Base-by-base conservation (phyloP, 108 stramenopile species). In the Skeletonema grethae region DNA sequence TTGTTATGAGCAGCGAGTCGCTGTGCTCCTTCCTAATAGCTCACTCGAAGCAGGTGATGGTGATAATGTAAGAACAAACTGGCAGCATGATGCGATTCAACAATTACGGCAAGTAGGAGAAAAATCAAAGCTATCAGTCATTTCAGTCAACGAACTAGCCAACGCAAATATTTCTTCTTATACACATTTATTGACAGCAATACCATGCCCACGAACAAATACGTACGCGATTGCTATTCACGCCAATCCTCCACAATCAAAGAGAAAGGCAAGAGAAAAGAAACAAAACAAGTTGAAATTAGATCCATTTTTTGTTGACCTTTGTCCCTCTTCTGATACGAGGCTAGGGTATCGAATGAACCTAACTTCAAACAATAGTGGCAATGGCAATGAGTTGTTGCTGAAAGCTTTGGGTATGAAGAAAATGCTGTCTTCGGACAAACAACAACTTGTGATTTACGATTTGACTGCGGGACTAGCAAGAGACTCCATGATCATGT, bases 391-490 rank as follows among this genome's bases (percentile, higher is more conserved):
- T 8, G 90, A 91, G 57, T 31, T 91, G 50, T 76, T 91, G 34
- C 34, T 91, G 20, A 86, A 83, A 43, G 90, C 90, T 6, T 65
- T 86, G 55, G 82, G 82, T 13, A 59, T 73, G 9, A 73, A 66
- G 48, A 90, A 85, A 67, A 65, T 72, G 13, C 38, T 29, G 5
- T 43, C 72, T 11, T 25, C 41, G 15, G 74, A 57, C 55, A 63
- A 30, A 11, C 18, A 18, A 3, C 76, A 57, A 13, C 57, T 82
- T 15, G 36, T 80, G 4, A 53, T 95, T 8, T 87, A 75, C 50
- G 94, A 95, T 69, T 84, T 92, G 83, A 95, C 94, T 28, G 94
- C 94, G 6, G 94, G 94, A n/a, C 80, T 92, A 10, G 94, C 84
- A 48, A 82, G 90, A 61, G 94, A 95, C 65, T 82, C 91, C 2